A percentile compares a stretch with the other conserved stretches of the same genome.
phyloP scores from a whole-genome alignment of 2,329 filamentous ascomycete genomes.

The Myriosclerotinia scirpicola region DNA sequence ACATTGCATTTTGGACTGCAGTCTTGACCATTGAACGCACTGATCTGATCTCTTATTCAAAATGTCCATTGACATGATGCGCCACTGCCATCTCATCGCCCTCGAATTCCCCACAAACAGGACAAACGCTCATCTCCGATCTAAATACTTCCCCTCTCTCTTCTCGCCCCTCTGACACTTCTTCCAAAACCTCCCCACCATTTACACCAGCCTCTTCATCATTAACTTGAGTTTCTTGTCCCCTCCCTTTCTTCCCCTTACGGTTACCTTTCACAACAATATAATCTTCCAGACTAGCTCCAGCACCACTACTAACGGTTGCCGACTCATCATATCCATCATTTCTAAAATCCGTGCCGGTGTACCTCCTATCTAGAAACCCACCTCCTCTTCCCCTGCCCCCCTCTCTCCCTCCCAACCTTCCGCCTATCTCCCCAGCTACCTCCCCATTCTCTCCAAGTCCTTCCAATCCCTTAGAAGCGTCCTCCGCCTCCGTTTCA shows the following conservation, averaged over 20 bases:
- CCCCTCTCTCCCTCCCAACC: conserved; percentile 14
- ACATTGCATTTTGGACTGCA: too few relatives aligned
- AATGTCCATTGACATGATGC: conserved; percentile 38
- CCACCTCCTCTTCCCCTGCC: conserved; percentile 22
- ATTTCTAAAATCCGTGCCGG: conserved; percentile 28
- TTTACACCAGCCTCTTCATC: conserved; percentile 14
- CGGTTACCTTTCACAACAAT: conserved; percentile 13
- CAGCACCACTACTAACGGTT: background rate
- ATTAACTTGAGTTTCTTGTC: conserved; percentile 22
- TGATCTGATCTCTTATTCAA: conserved; percentile 27
- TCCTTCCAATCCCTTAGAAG: background rate
- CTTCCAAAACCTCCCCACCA: conserved; percentile 9
- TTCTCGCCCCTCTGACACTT: background rate
- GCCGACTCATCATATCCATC: conserved; percentile 28
- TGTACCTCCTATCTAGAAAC: conserved; percentile 8
- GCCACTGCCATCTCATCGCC: conserved; percentile 38
- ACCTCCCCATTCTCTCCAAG: background rate
- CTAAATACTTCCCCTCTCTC: background rate
- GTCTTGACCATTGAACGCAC: too few relatives aligned
- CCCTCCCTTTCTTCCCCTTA: conserved; percentile 27
- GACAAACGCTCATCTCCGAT: conserved; percentile 27
- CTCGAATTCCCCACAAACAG: conserved; percentile 38
- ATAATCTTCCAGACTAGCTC: conserved; percentile 14
- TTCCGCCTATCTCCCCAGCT: background rate
- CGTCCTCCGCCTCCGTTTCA: conserved; percentile 29